Percentiles rank a stretch among this genome's conserved stretches.
These are phyloP conservation scores for Russula ochroleuca DNA, from an alignment of 768 basidiomycete species.

Conservation along the genomic window DNA sequence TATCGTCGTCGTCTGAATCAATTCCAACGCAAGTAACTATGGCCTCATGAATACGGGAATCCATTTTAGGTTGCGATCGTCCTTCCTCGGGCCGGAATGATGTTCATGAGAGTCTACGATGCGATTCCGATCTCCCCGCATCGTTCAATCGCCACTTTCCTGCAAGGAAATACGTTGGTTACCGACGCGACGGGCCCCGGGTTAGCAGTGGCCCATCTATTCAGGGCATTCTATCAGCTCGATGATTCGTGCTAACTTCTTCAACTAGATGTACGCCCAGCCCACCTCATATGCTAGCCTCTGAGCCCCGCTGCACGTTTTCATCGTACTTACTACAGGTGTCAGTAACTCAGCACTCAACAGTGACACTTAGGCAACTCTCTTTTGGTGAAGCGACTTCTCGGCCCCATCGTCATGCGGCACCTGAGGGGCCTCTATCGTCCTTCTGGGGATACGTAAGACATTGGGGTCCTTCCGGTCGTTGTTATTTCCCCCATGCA, in stretches of 20 bases:
- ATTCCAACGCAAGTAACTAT: not conserved
- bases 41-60: not conserved
- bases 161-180: not conserved
- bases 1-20: not conserved
- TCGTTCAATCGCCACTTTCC: not conserved
- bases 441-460: conserved; percentile 13
- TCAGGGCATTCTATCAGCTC: not conserved
- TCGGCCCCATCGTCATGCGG: not conserved
- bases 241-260: too few species aligned
- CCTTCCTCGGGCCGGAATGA: conserved; percentile 4
- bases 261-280: too few species aligned
- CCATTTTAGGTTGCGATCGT: conserved; percentile 3
- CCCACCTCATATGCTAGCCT: not conserved
- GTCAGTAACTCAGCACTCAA: not conserved
- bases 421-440: not conserved
- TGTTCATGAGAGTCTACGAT: not conserved
- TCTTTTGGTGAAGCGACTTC: conserved; percentile 2
- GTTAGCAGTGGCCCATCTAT: not conserved
- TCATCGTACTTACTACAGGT: not conserved
- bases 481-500: not conserved
- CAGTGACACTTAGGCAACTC: not conserved
- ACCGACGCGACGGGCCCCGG: not conserved
- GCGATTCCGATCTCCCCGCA: conserved; percentile 3
- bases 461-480: not conserved
- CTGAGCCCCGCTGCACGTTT: not conserved